phyloP scores from a whole-genome alignment of 2,329 filamentous ascomycete species.

The Apiospora saccharicola region DNA sequence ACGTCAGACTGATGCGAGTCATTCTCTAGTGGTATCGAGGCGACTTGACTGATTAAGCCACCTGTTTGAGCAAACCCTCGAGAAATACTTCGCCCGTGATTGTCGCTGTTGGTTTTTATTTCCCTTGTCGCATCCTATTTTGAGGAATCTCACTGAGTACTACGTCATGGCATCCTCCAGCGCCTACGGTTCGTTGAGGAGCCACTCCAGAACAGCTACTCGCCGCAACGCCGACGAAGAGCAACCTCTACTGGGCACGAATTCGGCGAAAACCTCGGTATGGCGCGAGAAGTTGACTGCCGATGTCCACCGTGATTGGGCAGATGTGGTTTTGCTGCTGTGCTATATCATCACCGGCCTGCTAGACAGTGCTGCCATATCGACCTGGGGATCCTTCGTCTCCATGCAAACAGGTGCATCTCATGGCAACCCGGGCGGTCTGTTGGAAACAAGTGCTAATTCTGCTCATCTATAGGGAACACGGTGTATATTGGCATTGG shows the following conservation, averaged over 20 bases:
- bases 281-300: conserved; percentile 46
- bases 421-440: neutral
- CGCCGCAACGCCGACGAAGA: conserved; percentile 41
- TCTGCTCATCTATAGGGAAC: conserved; percentile 60
- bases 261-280: conserved; percentile 25
- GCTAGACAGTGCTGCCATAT: conserved; percentile 77
- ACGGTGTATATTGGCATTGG: conserved; percentile 82
- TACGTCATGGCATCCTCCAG: conserved; percentile 37
- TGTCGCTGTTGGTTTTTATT: neutral
- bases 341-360: conserved; percentile 82
- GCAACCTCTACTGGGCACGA: conserved; percentile 41
- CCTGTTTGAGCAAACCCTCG: neutral
- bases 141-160: neutral
- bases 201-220: conserved; percentile 21
- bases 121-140: neutral
- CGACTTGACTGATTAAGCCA: neutral
- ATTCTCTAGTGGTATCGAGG: neutral
- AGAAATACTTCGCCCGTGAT: neutral
- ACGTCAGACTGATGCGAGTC: neutral
- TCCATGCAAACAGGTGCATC: conserved; percentile 80
- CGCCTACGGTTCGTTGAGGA: conserved; percentile 38
- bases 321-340: conserved; percentile 72
- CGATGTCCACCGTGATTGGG: conserved; percentile 67
- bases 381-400: conserved; percentile 81
- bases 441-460: neutral